These are phyloP conservation scores for Metschnikowia peoriensis DNA, from an alignment of 805 yeast genomes.

Conservation along the genomic window DNA sequence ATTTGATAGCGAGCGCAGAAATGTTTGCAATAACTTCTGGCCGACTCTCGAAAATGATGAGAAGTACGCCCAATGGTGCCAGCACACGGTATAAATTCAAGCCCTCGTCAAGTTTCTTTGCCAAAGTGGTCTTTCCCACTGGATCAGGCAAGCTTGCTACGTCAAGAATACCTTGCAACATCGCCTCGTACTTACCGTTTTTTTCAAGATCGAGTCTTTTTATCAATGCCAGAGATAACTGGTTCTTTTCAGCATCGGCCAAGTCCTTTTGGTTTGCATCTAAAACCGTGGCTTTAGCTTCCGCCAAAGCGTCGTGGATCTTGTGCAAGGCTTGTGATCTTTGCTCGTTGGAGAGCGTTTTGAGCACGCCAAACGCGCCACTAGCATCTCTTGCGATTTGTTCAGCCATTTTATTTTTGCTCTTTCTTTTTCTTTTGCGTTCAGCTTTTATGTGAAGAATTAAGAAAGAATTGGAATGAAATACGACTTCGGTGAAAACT, in stretches of 20 bases:
- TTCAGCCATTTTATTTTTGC: slow-evolving; percentile 65
- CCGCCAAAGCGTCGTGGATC: slow-evolving; percentile 67
- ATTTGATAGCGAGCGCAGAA: slow-evolving; percentile 90
- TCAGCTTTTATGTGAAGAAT: not conserved
- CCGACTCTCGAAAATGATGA: slow-evolving; percentile 92
- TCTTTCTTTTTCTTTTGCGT: not conserved
- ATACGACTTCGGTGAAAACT: not conserved
- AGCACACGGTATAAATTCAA: slow-evolving; percentile 78
- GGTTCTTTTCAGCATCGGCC: slow-evolving; percentile 59
- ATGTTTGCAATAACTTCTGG: slow-evolving; percentile 99
- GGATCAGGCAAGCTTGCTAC: slow-evolving; percentile 91
- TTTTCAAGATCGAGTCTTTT: slow-evolving; percentile 81
- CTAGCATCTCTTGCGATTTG: slow-evolving; percentile 79
- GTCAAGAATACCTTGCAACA: slow-evolving; percentile 93
- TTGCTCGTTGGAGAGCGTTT: slow-evolving; percentile 69
- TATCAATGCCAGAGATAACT: slow-evolving; percentile 66
- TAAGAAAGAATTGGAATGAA: too few species aligned
- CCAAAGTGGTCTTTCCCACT: slow-evolving; percentile 81
- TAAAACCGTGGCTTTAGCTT: slow-evolving; percentile 59
- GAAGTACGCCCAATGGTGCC: slow-evolving; percentile 90
- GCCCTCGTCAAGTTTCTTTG: slow-evolving; percentile 86
- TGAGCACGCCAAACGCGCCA: slow-evolving; percentile 76
- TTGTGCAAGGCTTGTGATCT: slow-evolving; percentile 70
- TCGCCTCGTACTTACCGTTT: slow-evolving; percentile 83
- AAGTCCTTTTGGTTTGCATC: slow-evolving; percentile 75